phyloP scores from a whole-genome alignment of 441 rosid genomes.

The Macaranga tanarius region DNA sequence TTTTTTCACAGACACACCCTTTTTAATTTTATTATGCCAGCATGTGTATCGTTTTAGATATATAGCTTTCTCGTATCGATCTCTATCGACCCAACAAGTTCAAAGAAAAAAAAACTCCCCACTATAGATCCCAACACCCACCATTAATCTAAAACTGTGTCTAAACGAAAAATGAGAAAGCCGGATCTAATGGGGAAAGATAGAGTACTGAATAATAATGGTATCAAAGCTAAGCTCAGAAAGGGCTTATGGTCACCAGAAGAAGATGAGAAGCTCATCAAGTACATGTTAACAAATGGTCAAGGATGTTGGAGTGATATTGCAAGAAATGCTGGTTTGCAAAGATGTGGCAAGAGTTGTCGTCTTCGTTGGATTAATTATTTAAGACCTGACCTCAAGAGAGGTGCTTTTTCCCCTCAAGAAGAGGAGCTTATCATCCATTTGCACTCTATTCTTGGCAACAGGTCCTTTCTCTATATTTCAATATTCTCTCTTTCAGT shows the following conservation, averaged over 20 bases:
- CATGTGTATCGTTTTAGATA: conserved; percentile 27
- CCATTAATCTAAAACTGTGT: conserved; percentile 7
- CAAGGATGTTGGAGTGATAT: conserved; percentile 92
- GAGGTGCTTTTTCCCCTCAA: conserved; percentile 79
- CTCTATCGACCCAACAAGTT: conserved; percentile 31
- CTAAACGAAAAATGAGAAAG: conserved; percentile 49
- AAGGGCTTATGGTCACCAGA: conserved; percentile 95
- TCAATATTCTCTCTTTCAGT: neutral
- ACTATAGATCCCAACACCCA: neutral
- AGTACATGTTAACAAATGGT: conserved; percentile 71
- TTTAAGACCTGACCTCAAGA: conserved; percentile 85
- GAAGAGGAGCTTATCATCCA: conserved; percentile 82
- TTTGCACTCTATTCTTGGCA: conserved; percentile 85
- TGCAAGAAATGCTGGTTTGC: conserved; percentile 80
- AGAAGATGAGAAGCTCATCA: conserved; percentile 84
- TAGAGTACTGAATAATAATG: conserved; percentile 24
- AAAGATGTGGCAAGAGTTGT: conserved; percentile 85
- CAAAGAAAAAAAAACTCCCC: neutral
- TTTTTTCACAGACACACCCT: neutral
- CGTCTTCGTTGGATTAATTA: conserved; percentile 96
- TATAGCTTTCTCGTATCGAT: conserved; percentile 34
- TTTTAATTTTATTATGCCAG: neutral
- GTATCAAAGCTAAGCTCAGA: conserved; percentile 46
- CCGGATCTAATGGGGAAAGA: conserved; percentile 49
- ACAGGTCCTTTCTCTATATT: conserved; percentile 48